Evolutionary conservation across 1,284 basidiomycete species (phyloP), one percentile per base, ranked within the genome.

Genomic region (Moniliella sp.): DNA sequence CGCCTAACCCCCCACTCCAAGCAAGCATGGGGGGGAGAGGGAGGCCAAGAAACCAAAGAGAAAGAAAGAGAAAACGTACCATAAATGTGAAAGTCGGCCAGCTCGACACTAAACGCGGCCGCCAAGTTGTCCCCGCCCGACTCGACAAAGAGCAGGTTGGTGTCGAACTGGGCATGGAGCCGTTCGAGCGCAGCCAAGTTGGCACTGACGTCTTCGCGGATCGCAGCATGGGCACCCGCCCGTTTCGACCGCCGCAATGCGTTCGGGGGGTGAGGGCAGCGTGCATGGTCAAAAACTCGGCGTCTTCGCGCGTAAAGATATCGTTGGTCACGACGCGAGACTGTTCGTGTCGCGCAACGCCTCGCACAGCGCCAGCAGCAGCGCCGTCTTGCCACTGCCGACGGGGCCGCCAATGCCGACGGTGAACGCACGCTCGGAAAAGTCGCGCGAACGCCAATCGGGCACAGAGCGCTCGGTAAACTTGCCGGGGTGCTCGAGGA

Each of bases 171-270:
- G n/a, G 77, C 78, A 59, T 93, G 84, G n/a, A 97, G 69, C 18
- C 78, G 78, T 61, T 97, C 86, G 17, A 97, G 68, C 11, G 84
- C 84, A 37, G 81, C 81, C 67, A 94, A 71, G 62, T 97, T 97
- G 30, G 88, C 86, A 21, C 76, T 81, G 55, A 97, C 93, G 56
- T 97, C 88, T 63, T 97, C 88, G 36, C 88, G 53, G 36, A 49
- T 54, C 1, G 49, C 59, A 7, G 59, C 59, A 40, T 61, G 59
- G 51, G 33, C 57, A 50, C 2, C 53, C 50, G 11, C 65, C 68
- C 0, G 91, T 97, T 65, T 97, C 88, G 46, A 97, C 91, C 0
- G 91, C 84, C 14, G 82, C 72, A 48, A 97, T 94, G 25, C 88
- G 76, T 21, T 73, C 73, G 2, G 47, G 34, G 28, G 75, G 63